A percentile compares a stretch with the other conserved stretches of the same genome.
These are phyloP conservation scores for Solanum virginianum DNA, from an alignment of 257 asterid species.

Conservation along the genomic window DNA sequence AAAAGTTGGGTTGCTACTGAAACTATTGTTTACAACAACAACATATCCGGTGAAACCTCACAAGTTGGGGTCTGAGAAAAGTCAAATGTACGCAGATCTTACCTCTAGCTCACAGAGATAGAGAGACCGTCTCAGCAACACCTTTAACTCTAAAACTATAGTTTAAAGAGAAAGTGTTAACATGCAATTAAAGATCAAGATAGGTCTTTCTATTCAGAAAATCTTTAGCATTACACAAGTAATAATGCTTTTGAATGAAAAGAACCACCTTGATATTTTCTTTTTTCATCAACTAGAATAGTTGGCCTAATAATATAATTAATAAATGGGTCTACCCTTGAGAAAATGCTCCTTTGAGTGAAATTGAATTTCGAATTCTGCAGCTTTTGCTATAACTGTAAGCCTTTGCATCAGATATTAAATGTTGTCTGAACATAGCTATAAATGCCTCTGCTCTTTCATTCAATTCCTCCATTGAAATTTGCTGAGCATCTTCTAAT, in stretches of 20 bases:
- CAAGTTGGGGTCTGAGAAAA: too few relatives aligned
- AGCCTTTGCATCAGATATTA: slow-evolving; percentile 60
- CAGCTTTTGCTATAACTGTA: slow-evolving; percentile 11
- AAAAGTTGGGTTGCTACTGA: not conserved
- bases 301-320: not conserved
- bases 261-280: not conserved
- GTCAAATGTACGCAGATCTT: too few relatives aligned
- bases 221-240: not conserved
- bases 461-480: slow-evolving; percentile 73
- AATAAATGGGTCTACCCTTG: not conserved
- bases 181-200: not conserved
- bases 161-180: not conserved
- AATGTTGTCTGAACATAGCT: slow-evolving; percentile 86
- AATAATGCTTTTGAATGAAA: not conserved
- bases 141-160: not conserved
- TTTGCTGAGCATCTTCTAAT: slow-evolving; percentile 20
- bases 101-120: too few relatives aligned
- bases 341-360: not conserved
- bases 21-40: too few relatives aligned
- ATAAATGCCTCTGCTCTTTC: slow-evolving; percentile 80
- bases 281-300: not conserved
- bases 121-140: too few relatives aligned
- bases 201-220: not conserved
- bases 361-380: not conserved
- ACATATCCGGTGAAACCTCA: too few relatives aligned